Evolutionary conservation across 768 basidiomycete species (phyloP).

Genomic region (Suillus subalutaceus): DNA sequence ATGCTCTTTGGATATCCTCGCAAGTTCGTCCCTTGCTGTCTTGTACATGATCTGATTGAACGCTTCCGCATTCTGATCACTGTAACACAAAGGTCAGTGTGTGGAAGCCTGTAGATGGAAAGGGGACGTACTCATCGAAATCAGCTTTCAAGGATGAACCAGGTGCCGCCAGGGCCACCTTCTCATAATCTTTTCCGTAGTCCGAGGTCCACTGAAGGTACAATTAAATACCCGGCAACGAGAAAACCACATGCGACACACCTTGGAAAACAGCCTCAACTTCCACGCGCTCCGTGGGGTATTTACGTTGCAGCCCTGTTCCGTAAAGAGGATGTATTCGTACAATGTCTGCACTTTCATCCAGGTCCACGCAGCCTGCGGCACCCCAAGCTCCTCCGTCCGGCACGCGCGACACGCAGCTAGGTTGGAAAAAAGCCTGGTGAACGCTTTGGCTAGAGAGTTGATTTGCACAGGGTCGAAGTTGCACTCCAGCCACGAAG

Average conservation of each 20-base stretch:
- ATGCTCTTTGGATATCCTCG: not conserved
- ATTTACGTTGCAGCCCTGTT: no score
- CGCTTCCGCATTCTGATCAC: conserved; percentile 1
- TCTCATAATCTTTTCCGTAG: not conserved
- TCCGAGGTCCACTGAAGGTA: not conserved
- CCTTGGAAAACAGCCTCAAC: not conserved
- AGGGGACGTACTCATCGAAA: not conserved
- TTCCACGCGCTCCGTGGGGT: not conserved
- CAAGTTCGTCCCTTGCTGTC: not conserved
- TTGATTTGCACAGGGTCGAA: not conserved
- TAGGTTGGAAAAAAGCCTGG: not conserved
- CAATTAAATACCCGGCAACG: not conserved
- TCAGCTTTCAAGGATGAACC: not conserved
- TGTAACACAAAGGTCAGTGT: not conserved
- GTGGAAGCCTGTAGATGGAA: not conserved
- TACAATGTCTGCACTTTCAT: conserved; percentile 5
- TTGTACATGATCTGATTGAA: conserved; percentile 7
- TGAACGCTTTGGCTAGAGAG: not conserved
- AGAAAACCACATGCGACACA: not conserved
- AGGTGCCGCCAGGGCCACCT: conserved; percentile 2
- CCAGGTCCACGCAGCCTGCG: conserved; percentile 6
- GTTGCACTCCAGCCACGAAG: conserved; percentile 7
- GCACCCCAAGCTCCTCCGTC: conserved; percentile 4
- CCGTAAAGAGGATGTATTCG: conserved; percentile 1
- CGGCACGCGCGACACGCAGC: conserved; percentile 3